Evolutionary conservation across 2,329 filamentous ascomycete species (phyloP), one percentile per base, ranked within the genome.

Genomic region (Trichophyton schoenleinii): DNA sequence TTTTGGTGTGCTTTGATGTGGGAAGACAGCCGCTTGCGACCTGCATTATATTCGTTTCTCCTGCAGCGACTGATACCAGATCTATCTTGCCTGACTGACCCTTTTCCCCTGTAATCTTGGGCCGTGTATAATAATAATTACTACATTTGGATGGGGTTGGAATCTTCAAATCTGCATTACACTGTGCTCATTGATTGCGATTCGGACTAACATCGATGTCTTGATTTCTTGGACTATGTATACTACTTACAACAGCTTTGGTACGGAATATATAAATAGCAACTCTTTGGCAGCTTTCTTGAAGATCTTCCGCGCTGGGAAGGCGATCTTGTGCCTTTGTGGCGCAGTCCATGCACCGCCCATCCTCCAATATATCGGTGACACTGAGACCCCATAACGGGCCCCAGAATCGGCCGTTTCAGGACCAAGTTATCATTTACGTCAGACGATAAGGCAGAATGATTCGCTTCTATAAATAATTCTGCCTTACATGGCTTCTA

Each of bases 41-140:
- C 49, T 34, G 49, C 49, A 53, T 13, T 6, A 53, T 53, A 53
- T 53, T 38, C 34, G 34, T 38, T 53, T 18, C 15, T 6, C n/a
- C 49, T 15, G 15, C 49, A 53, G 49, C 22, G 49, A 31, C 13
- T 11, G 48, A 36, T 36, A 36, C 48, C 22, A 22, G 18, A 34
- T 53, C 13, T 36, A 36, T 3, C 41, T 44, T 44, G 5, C 41
- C 9, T 38, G 8, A 9, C 34, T 18, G 18, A 18, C 31, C 31
- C 3, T 25, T 34, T 53, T 31, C 31, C 31, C n/a, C 31, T 53
- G 49, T 53, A 53, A 53, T 53, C 31, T 34, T 53, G 49, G 31
- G 22, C 49, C 13, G 49, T 53, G 49, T 53, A 53, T 53, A 53
- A 53, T 53, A 53, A 53, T 53, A 34, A 53, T 53, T 53, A 31